Conservation (phyloP, 2,329 filamentous ascomycete genomes). For the Cladosporium sp. region DNA sequence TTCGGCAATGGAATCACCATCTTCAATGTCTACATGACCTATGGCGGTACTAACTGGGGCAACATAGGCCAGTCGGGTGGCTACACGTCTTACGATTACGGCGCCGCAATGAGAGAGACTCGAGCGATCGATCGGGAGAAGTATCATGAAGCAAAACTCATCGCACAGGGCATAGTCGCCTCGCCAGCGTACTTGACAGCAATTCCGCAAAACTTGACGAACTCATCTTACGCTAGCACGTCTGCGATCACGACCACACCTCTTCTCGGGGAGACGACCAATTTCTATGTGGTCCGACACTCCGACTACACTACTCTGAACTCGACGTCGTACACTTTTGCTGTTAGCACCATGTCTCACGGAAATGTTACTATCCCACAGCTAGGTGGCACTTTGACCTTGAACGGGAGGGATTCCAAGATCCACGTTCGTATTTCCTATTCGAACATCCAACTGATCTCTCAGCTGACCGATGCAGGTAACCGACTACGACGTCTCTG, state of each 20-base stretch:
- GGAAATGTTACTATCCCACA: constrained; percentile 58
- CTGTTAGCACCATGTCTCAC: constrained; percentile 55
- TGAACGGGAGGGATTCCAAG: constrained; percentile 63
- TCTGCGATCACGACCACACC: constrained; percentile 57
- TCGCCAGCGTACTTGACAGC: constrained; percentile 66
- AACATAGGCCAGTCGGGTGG: constrained; percentile 66
- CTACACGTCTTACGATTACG: constrained; percentile 57
- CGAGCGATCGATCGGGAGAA: constrained; percentile 67
- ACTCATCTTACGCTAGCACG: constrained; percentile 52
- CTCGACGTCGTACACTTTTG: constrained; percentile 60
- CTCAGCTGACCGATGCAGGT: constrained; percentile 34
- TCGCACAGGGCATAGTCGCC: constrained; percentile 70
- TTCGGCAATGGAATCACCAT: constrained; percentile 47
- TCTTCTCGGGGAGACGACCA: constrained; percentile 51
- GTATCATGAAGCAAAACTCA: constrained; percentile 73
- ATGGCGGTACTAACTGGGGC: constrained; percentile 56
- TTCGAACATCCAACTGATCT: neutral
- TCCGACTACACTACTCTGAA: constrained; percentile 57
- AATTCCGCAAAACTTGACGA: constrained; percentile 46
- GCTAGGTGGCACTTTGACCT: constrained; percentile 51
- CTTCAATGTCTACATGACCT: constrained; percentile 70
- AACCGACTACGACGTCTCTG: constrained; percentile 61
- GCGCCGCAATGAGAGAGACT: constrained; percentile 64
- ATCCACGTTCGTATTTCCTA: constrained; percentile 49
- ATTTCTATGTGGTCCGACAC: constrained; percentile 64